Evolutionary conservation across 495 filamentous ascomycete genomes (phyloP).

Genomic region (Xylaria curta): DNA sequence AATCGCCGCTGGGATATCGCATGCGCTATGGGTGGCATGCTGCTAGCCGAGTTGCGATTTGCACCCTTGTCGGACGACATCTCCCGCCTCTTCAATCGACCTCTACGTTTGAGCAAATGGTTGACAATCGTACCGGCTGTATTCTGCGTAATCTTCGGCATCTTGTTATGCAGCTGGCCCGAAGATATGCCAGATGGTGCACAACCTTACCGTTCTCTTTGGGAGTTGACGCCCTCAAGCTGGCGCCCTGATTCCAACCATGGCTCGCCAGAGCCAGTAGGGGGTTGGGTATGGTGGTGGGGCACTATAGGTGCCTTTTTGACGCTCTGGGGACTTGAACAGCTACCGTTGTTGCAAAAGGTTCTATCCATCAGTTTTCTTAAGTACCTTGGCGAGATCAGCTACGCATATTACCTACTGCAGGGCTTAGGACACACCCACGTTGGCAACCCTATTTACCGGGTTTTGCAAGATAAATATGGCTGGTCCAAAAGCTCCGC

Average conservation of each 20-base stretch:
- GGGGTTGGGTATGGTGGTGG: slow-evolving; percentile 24
- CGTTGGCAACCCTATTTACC: slow-evolving; percentile 16
- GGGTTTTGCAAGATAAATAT: slow-evolving; percentile 17
- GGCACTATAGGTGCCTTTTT: slow-evolving; percentile 19
- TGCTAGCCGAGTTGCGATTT: slow-evolving; percentile 22
- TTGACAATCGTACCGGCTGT: slow-evolving; percentile 12
- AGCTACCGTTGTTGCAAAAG: slow-evolving; percentile 21
- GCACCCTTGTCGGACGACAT: slow-evolving; percentile 18
- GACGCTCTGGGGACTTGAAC: slow-evolving; percentile 16
- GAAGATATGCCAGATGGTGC: slow-evolving; percentile 13
- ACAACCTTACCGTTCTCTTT: slow-evolving; percentile 20
- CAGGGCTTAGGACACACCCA: slow-evolving; percentile 16
- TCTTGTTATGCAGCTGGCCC: slow-evolving; percentile 20
- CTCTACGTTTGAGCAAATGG: slow-evolving; percentile 16
- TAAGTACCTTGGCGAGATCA: slow-evolving; percentile 23
- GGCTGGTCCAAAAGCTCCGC: slow-evolving; percentile 20
- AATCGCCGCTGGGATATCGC: slow-evolving; percentile 19
- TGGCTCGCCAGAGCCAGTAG: slow-evolving; percentile 20
- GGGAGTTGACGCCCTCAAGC: slow-evolving; percentile 8
- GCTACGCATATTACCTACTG: slow-evolving; percentile 22
- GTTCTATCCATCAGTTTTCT: slow-evolving; percentile 19
- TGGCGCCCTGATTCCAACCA: slow-evolving; percentile 11
- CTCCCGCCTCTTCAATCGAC: slow-evolving; percentile 17
- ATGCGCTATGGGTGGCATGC: slow-evolving; percentile 19
- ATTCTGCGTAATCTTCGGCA: slow-evolving; percentile 3